These are phyloP conservation scores for Coniochaeta hoffmannii DNA, from an alignment of 2,329 filamentous ascomycete genomes.

Conservation along the genomic window DNA sequence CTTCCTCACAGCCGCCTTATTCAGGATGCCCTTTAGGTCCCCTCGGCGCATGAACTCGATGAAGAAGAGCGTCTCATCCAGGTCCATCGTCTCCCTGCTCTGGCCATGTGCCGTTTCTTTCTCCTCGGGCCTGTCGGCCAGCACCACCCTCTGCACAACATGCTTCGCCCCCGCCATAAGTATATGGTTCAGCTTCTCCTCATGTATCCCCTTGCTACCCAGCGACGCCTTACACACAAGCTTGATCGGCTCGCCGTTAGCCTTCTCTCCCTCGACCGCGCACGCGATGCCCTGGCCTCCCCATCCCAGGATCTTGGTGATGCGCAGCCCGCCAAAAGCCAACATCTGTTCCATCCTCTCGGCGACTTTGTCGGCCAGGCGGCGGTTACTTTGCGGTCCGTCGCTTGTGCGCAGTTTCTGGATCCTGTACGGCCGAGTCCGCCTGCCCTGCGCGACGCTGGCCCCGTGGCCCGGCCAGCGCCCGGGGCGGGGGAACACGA, in stretches of 20 bases:
- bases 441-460: background rate
- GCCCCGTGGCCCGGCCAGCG: background rate
- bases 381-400: background rate
- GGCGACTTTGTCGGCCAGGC: background rate
- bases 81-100: too few relatives aligned
- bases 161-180: background rate
- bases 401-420: background rate
- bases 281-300: background rate
- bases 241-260: background rate
- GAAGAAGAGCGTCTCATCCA: slow-evolving; percentile 5
- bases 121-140: background rate
- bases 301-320: background rate
- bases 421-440: background rate
- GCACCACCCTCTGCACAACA: background rate
- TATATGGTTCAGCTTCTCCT: background rate
- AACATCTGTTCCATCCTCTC: background rate
- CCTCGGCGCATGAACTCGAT: slow-evolving; percentile 11
- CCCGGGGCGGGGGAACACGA: background rate
- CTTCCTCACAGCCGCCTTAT: background rate
- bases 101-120: background rate
- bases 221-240: background rate
- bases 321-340: background rate
- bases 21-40: slow-evolving; percentile 5
- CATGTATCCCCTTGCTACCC: background rate
- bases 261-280: background rate